Evolutionary conservation across 2,329 filamentous ascomycete genomes (phyloP), one percentile per base, ranked within the genome.

Genomic region (Epichloe gansuensis): DNA sequence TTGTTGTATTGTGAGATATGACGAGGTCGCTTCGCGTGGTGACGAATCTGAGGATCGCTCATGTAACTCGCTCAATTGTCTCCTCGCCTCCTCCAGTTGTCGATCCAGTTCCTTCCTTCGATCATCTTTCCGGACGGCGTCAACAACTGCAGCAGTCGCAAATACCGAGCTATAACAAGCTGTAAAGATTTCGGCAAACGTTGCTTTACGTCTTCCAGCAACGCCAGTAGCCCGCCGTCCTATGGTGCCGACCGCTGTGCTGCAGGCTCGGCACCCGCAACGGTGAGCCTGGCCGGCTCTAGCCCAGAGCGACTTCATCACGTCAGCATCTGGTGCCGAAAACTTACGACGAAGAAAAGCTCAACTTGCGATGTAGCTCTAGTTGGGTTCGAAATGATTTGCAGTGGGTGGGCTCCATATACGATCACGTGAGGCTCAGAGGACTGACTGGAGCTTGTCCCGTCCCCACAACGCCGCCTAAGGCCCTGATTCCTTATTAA

Each of bases 251-350:
- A 75, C 63, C 50, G 71, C 69, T 52, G 76, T 74, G 51, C 78
- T 67, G 68, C 82, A 86, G 61, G 78, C 72, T 59, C 77, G 73
- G 70, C 82, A 86, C 67, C 75, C 76, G 70, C 81, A 85, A 61
- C 77, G 74, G 67, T 77, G 78, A 69, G 75, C 75, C 74, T 78
- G 78, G 61, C 77, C 75, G 70, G 80, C 78, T 70, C 82, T 78
- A 67, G 80, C 82, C 82, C 83, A 85, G 59, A 88, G 65, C 58
- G 76, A 75, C 69, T 80, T 80, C 86, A 89, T 90, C 63, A 65
- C 70, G 63, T n/a, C 55, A 54, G 8, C 42, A 45, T 38, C 17
- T 28, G 41, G 17, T 8, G 12, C 11, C 11, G 9, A 8, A n/a
- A 5, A 2, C 11, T 5, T 48, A 8, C 12, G 35, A 37, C 23